Conservation (phyloP, 176 grass and related monocot species). For the Raddia guianensis region DNA sequence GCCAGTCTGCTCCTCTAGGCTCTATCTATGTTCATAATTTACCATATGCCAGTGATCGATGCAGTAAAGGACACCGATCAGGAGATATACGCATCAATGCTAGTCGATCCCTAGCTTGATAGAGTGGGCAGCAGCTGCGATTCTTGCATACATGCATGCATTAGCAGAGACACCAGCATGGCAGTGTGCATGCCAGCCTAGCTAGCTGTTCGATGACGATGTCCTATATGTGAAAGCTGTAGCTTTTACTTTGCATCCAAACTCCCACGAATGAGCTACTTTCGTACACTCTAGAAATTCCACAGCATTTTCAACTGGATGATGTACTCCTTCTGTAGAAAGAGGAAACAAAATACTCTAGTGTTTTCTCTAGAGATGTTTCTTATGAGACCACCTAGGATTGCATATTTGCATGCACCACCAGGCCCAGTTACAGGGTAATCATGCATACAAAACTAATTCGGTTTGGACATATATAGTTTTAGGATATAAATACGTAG, state of each 20-base stretch:
- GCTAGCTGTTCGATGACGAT: constrained; percentile 1
- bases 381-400: not conserved
- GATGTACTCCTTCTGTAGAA: not conserved
- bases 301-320: not conserved
- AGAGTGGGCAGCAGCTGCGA: constrained; percentile 14
- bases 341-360: not conserved
- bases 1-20: constrained; percentile 41
- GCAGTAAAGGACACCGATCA: not conserved
- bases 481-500: too few species aligned
- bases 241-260: not conserved
- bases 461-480: too few species aligned
- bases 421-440: too few species aligned
- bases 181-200: constrained; percentile 7
- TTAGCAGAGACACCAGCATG: constrained; percentile 13
- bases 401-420: not conserved
- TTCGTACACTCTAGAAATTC: not conserved
- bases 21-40: constrained; percentile 30
- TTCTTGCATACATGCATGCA: constrained; percentile 8
- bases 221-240: not conserved
- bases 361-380: not conserved
- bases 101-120: not conserved
- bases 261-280: too few species aligned
- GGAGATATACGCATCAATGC: not conserved
- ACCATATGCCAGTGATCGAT: not conserved
- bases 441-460: too few species aligned